Evolutionary conservation across 1,139 yeast species (phyloP), one percentile per base, ranked within the genome.

Genomic region (Entelexis sorbosivorans): DNA sequence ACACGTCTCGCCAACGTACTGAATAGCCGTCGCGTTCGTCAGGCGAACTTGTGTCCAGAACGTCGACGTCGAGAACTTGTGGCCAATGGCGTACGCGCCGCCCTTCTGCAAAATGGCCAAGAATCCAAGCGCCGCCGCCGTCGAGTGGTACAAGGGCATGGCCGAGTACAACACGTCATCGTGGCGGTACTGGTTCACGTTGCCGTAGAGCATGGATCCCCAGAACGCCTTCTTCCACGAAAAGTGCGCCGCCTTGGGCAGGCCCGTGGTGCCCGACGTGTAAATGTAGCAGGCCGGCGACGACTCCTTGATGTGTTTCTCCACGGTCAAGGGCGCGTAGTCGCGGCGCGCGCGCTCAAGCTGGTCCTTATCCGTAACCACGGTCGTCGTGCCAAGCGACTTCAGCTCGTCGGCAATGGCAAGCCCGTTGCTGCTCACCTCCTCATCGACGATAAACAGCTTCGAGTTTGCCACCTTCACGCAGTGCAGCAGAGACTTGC

Each of bases 1-100:
- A 66, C 97, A 87, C 40, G 88, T 89, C 67, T 91, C 98, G 24
- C 98, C 98, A 16, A 91, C 97, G 60, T 89, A 89, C 68, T 89
- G 96, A 52, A 87, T 76, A 58, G 85, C 86, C 9, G 95, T 84
- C 4, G 96, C 85, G 1, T 73, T 69, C 28, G 80, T 68, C 39
- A 85, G 64, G 60, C 74, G 80, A 6, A 85, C 93, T 66, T 89
- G 96, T 24, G 91, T 82, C 97, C 98, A 89, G 66, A 86, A 88
- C 2, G 87, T 77, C 3, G 84, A 73, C 2, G 94, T 82, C 2
- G 94, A 82, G 66, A 91, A 91, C 67, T 85, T 86, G 60, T 81
- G 82, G 24, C 93, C 81, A 32, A 89, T 68, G 0, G 93, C 84
- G 46, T 83, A 78, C 60, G 87, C 76, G 1, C 78, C 79, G 11